Evolutionary conservation across 1,284 basidiomycete species (phyloP).

Genomic region (Papiliotrema terrestris): DNA sequence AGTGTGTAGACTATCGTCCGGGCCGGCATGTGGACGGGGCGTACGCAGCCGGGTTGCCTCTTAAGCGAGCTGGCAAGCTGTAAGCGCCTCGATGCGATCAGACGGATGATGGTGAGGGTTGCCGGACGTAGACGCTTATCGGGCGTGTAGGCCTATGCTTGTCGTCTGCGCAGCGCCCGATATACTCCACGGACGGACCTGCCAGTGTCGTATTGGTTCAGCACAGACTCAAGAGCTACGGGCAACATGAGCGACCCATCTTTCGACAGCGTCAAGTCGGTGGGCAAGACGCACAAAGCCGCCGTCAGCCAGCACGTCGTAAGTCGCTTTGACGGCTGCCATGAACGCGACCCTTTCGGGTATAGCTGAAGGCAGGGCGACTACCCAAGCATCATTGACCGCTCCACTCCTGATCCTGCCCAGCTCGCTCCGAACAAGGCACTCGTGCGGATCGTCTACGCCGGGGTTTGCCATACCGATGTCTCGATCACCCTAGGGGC

Average conservation of each 20-base stretch:
- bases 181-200: neutral
- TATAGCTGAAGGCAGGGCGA: neutral
- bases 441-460: slow-evolving; percentile 1
- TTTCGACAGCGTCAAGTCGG: neutral
- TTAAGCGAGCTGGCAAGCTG: neutral
- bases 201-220: neutral
- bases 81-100: neutral
- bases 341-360: neutral
- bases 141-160: too few species aligned
- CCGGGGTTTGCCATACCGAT: slow-evolving; percentile 5
- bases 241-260: slow-evolving; percentile 2
- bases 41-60: too few species aligned
- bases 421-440: neutral
- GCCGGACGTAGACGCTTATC: neutral
- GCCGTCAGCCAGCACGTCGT: slow-evolving; percentile 2
- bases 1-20: too few species aligned
- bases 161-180: neutral
- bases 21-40: too few species aligned
- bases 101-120: neutral
- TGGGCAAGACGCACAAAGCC: slow-evolving; percentile 1
- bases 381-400: neutral
- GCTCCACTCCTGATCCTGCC: neutral
- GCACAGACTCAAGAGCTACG: neutral
- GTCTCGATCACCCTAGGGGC: slow-evolving; percentile 1
- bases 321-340: neutral